Percentiles rank a stretch among this genome's conserved stretches.
phyloP scores from a whole-genome alignment of 352 stramenopile species.

The Pythium graminicola region DNA sequence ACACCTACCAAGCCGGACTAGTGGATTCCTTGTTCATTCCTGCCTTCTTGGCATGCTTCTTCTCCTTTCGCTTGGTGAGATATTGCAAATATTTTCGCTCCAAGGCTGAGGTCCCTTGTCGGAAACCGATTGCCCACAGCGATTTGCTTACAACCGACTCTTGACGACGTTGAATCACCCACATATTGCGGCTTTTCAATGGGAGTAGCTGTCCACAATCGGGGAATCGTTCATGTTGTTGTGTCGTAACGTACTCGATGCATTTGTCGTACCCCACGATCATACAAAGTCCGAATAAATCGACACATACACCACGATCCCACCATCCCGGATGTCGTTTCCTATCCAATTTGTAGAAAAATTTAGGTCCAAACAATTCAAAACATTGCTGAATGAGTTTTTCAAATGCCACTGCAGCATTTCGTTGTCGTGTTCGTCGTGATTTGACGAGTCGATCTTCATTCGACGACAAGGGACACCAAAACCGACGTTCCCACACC shows the following conservation, averaged over 20 bases:
- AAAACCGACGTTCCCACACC: constrained; percentile 59
- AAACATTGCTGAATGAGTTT: constrained; percentile 28
- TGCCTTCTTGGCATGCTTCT: constrained; percentile 2
- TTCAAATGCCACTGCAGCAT: constrained; percentile 32
- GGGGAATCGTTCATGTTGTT: constrained; percentile 33
- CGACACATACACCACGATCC: constrained; percentile 35
- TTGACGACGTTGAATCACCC: constrained; percentile 9
- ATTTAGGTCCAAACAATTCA: constrained; percentile 26
- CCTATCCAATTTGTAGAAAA: constrained; percentile 45
- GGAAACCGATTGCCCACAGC: constrained; percentile 8
- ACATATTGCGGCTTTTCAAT: constrained; percentile 29
- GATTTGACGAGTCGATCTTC: constrained; percentile 9
- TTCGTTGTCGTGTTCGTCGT: constrained; percentile 32
- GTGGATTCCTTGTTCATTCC: neutral
- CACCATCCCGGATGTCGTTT: constrained; percentile 46
- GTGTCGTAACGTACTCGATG: constrained; percentile 30
- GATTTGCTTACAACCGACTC: constrained; percentile 4
- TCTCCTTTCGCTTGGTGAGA: neutral
- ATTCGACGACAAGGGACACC: constrained; percentile 20
- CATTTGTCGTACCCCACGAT: constrained; percentile 27
- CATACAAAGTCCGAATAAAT: constrained; percentile 8
- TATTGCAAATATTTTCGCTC: neutral
- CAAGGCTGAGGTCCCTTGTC: neutral
- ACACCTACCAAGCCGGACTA: neutral
- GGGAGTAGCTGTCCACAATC: constrained; percentile 38